Evolutionary conservation across 2,329 filamentous ascomycete species (phyloP), one percentile per base, ranked within the genome.

Genomic region (Elsinoe batatas): DNA sequence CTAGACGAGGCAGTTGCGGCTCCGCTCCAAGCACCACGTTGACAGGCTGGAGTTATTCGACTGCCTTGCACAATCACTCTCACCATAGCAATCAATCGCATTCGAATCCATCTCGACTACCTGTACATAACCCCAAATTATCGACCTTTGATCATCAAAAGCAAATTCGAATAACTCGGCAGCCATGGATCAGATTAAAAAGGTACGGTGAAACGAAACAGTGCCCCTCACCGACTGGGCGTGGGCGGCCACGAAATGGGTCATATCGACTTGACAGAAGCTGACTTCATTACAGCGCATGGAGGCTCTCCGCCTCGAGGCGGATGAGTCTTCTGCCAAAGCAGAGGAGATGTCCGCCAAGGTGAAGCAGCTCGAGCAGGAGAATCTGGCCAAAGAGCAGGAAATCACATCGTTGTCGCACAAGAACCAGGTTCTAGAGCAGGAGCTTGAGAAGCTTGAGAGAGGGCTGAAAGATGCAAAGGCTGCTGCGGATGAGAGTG

Each of bases 331-430:
- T 62, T 76, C 83, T 62, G 75, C 79, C 70, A 87, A 91, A 77
- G 85, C 85, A 62, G 88, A 96, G 71, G 91, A 97, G 76, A 82
- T 95, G 64, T 84, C 93, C 76, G 63, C 74, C 66, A 91, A 88
- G 76, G 81, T 96, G 76, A 97, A 96, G 81, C 73, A 76, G 55
- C 81, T 60, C 32, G 91, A 98, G 77, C 87, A 95, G 74, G 91
- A 97, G 78, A 95, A 90, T 73, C 80, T 95, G 61, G 80, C 86
- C 70, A 97, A 97, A 79, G 93, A 97, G 78, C 91, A 97, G 76
- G 91, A 97, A 73, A 95, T 97, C 74, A 94, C 88, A 63, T 97
- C 93, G 54, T 83, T 97, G 67, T 83, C 86, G 71, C 91, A 97
- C 85, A 94, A 91, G 79, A 96, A 95, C 77, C 83, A 84, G 68